Conservation (phyloP, 2,329 filamentous ascomycete genomes). For the Penicillium aurantiogriseum region DNA sequence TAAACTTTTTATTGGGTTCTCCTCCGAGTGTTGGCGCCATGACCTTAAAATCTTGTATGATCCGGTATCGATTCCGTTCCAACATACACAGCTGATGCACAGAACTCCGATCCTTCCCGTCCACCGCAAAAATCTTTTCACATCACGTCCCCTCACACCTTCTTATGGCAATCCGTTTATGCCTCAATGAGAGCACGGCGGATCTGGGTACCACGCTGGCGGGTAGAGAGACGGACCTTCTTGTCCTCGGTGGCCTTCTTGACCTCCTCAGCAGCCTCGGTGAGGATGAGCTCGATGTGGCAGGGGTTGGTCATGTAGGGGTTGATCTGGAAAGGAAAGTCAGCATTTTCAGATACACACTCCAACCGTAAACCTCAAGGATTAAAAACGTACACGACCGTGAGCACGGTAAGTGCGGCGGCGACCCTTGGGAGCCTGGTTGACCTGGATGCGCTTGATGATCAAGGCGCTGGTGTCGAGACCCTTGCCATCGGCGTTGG, state of each 20-base stretch:
- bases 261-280: slow-evolving; percentile 93
- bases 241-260: slow-evolving; percentile 72
- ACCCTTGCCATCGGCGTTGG: slow-evolving; percentile 95
- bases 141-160: slow-evolving; percentile 27
- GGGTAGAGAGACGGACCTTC: slow-evolving; percentile 74
- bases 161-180: slow-evolving; percentile 40
- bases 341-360: background rate
- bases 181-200: slow-evolving; percentile 61
- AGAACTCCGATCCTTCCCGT: slow-evolving; percentile 40
- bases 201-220: slow-evolving; percentile 77
- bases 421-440: slow-evolving; percentile 99
- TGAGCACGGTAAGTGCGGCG: slow-evolving; percentile 99
- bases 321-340: slow-evolving; percentile 72
- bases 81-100: slow-evolving; percentile 29
- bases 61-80: slow-evolving; percentile 30
- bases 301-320: slow-evolving; percentile 99
- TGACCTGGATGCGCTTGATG: slow-evolving; percentile 99
- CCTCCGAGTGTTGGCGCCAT: slow-evolving; percentile 27
- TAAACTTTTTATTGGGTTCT: slow-evolving; percentile 33
- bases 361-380: background rate
- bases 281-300: slow-evolving; percentile 99
- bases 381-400: slow-evolving; percentile 80
- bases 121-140: slow-evolving; percentile 31
- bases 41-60: slow-evolving; percentile 30
- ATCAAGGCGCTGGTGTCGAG: slow-evolving; percentile 96